Conservation (phyloP, 495 filamentous ascomycete species). For the Xylaria longipes region DNA sequence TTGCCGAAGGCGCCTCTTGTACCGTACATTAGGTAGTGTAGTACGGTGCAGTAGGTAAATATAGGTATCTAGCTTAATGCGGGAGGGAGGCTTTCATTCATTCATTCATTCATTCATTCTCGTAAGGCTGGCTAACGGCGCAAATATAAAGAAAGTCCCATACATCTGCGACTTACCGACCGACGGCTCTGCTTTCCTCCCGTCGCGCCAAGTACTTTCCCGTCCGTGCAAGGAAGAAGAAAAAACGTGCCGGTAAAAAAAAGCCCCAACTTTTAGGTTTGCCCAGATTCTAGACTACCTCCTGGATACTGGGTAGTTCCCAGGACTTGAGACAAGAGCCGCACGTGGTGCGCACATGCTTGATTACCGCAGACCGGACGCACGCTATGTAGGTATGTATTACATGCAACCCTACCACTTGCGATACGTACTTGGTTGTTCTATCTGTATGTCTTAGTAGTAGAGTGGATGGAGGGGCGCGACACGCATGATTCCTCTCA, state of each 20-base stretch:
- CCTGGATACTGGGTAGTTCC: no score
- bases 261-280: neutral
- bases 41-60: neutral
- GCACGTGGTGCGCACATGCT: slow-evolving; percentile 14
- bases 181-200: neutral
- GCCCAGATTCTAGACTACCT: neutral
- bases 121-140: slow-evolving; percentile 17
- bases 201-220: neutral
- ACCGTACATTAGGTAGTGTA: neutral
- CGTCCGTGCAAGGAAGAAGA: neutral
- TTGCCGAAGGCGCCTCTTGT: neutral
- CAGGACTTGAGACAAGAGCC: neutral
- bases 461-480: neutral
- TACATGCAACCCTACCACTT: neutral
- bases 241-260: neutral
- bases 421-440: neutral
- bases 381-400: neutral
- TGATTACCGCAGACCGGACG: slow-evolving; percentile 4
- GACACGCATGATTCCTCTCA: neutral
- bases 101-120: no score
- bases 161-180: neutral
- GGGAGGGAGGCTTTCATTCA: neutral
- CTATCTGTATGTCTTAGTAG: neutral
- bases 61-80: neutral
- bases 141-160: neutral